Conservation (phyloP, 306 rosid genomes). For the Vigna angularis region DNA sequence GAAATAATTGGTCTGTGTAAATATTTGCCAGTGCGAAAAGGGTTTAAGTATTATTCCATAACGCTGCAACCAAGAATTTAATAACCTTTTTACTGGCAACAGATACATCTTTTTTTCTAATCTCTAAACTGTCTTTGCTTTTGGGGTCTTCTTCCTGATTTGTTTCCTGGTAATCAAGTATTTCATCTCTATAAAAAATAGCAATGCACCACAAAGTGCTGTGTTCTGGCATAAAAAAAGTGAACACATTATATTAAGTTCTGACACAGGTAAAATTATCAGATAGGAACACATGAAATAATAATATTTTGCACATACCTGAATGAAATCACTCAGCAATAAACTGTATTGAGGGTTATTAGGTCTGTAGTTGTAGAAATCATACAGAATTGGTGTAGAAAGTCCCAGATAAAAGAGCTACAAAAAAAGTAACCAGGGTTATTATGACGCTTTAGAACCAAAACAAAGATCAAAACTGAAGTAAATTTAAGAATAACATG, state of each 20-base stretch:
- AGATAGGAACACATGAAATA: background rate
- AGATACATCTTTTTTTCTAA: constrained; percentile 40
- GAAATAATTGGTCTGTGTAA: background rate
- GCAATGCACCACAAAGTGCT: constrained; percentile 84
- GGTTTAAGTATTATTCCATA: constrained; percentile 35
- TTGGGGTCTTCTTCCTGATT: constrained; percentile 73
- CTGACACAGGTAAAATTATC: background rate
- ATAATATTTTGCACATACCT: constrained; percentile 60
- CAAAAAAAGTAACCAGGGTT: constrained; percentile 12
- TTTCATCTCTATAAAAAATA: constrained; percentile 87
- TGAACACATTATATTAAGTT: constrained; percentile 33
- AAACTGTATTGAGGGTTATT: constrained; percentile 47
- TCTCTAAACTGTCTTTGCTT: constrained; percentile 66
- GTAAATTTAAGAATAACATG: constrained; percentile 13
- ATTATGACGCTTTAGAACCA: constrained; percentile 11
- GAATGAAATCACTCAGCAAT: constrained; percentile 71
- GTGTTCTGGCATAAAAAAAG: constrained; percentile 53
- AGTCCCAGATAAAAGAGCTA: constrained; percentile 71
- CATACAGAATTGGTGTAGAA: constrained; percentile 72
- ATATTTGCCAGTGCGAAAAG: background rate
- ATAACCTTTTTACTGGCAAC: constrained; percentile 32
- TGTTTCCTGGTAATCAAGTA: constrained; percentile 70
- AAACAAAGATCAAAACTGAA: background rate
- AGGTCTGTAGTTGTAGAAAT: constrained; percentile 78
- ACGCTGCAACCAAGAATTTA: constrained; percentile 37